A percentile compares a stretch with the other conserved stretches of the same genome.
These are phyloP conservation scores for Neurospora sp. DNA, from an alignment of 2,329 filamentous ascomycete species.

Conservation along the genomic window DNA sequence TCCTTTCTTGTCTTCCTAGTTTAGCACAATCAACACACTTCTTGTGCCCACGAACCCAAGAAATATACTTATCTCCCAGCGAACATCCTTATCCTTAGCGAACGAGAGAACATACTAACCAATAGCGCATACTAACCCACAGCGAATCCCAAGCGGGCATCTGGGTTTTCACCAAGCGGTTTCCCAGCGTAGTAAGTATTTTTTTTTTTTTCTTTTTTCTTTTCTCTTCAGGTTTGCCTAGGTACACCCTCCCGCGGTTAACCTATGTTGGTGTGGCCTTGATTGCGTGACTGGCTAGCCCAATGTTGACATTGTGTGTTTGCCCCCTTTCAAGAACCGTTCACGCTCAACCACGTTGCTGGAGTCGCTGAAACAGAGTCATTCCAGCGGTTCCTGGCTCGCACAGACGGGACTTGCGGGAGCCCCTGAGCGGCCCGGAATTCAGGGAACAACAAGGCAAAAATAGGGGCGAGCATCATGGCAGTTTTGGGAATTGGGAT, in stretches of 20 bases:
- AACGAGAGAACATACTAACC: neutral
- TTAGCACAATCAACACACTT: too few relatives aligned
- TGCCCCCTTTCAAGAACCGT: neutral
- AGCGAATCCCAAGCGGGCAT: neutral
- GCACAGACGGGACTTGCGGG: neutral
- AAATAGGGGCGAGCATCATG: neutral
- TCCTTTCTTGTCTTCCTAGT: too few relatives aligned
- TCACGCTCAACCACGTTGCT: neutral
- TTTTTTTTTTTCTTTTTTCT: neutral
- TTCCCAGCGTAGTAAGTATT: neutral
- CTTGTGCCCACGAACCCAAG: too few relatives aligned
- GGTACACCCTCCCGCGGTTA: too few relatives aligned
- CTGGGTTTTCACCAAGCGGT: neutral
- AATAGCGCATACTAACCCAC: neutral
- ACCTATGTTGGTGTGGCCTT: neutral
- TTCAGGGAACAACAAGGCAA: neutral
- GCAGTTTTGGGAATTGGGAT: neutral
- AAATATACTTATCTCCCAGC: neutral
- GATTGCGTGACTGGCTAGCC: neutral
- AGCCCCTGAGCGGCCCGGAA: neutral
- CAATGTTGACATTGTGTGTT: neutral
- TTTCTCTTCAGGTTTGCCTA: neutral
- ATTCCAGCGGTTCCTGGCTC: neutral
- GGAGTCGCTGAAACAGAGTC: neutral
- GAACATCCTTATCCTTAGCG: neutral